A percentile compares a stretch with the other conserved stretches of the same genome.
Evolutionary conservation across 1,139 yeast genomes (phyloP).

Genomic region (Taiozyma sp.): DNA sequence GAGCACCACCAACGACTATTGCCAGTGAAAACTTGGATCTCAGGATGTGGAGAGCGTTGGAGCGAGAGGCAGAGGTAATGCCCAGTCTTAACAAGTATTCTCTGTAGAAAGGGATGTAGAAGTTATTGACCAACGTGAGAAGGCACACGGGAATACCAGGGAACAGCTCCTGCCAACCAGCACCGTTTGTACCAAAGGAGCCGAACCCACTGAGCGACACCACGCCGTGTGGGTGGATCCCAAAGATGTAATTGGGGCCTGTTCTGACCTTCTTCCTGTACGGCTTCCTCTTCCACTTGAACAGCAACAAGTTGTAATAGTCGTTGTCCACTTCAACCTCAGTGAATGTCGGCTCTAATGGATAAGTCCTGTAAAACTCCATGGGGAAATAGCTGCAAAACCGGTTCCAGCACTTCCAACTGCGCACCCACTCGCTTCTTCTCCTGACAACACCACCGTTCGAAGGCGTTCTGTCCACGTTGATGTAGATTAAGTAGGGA

Average conservation of each 20-base stretch:
- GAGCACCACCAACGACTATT: slow-evolving; percentile 94
- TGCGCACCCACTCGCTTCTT: slow-evolving; percentile 54
- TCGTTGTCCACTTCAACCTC: slow-evolving; percentile 21
- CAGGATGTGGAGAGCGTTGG: slow-evolving; percentile 64
- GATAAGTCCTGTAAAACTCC: slow-evolving; percentile 60
- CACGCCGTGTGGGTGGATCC: slow-evolving; percentile 97
- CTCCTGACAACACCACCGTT: slow-evolving; percentile 66
- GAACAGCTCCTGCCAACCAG: slow-evolving; percentile 59
- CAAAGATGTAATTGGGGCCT: slow-evolving; percentile 83
- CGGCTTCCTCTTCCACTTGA: slow-evolving; percentile 13
- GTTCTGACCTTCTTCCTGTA: slow-evolving; percentile 24
- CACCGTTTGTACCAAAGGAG: slow-evolving; percentile 77
- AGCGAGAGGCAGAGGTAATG: slow-evolving; percentile 77
- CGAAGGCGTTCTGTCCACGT: slow-evolving; percentile 59
- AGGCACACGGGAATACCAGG: slow-evolving; percentile 82
- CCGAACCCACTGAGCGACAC: slow-evolving; percentile 93
- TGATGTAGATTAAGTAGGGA: slow-evolving; percentile 54
- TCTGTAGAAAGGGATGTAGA: slow-evolving; percentile 81
- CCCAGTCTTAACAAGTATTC: slow-evolving; percentile 84
- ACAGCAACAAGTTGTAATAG: slow-evolving; percentile 7
- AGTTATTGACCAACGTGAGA: slow-evolving; percentile 79
- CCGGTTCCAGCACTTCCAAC: slow-evolving; percentile 61
- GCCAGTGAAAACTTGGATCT: slow-evolving; percentile 74
- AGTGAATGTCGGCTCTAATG: slow-evolving; percentile 72
- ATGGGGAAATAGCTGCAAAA: slow-evolving; percentile 83